Percentiles rank a stretch among this genome's conserved stretches.
Evolutionary conservation across 2,329 filamentous ascomycete genomes (phyloP).

Genomic region (Fusarium denticulatum): DNA sequence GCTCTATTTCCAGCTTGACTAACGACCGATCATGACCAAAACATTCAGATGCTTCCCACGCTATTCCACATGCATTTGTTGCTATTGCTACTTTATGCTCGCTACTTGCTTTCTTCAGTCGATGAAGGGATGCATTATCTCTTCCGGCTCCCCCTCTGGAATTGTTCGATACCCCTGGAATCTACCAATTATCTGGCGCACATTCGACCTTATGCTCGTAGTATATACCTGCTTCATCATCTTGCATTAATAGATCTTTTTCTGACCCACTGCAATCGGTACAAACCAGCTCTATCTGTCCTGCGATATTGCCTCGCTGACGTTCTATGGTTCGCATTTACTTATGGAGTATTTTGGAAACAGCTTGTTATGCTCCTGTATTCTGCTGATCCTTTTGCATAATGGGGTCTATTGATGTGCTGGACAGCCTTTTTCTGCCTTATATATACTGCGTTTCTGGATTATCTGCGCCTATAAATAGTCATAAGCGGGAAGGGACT

Average conservation of each 20-base stretch:
- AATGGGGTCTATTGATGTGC: conserved; percentile 27
- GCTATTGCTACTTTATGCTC: conserved; percentile 10
- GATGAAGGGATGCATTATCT: conserved; percentile 32
- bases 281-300: conserved; percentile 2
- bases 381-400: conserved; percentile 19
- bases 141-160: conserved; percentile 19
- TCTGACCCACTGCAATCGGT: conserved; percentile 1
- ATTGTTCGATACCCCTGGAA: conserved; percentile 39
- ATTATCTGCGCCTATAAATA: conserved; percentile 27
- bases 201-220: conserved; percentile 6
- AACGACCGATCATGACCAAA: conserved; percentile 42
- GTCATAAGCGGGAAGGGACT: conserved; percentile 26
- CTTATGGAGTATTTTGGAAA: conserved; percentile 11
- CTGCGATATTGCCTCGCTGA: conserved; percentile 6
- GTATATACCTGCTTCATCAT: conserved; percentile 17
- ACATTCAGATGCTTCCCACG: conserved; percentile 35
- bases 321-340: conserved; percentile 10
- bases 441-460: conserved; percentile 20
- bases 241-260: conserved; percentile 20
- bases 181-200: conserved; percentile 29
- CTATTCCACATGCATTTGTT: conserved; percentile 32
- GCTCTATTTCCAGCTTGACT: conserved; percentile 36
- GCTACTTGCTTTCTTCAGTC: conserved; percentile 33
- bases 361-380: conserved; percentile 9
- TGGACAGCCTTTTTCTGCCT: conserved; percentile 13